Conservation (phyloP, 1,139 yeast genomes). For the Saccharomyces hybrid region DNA sequence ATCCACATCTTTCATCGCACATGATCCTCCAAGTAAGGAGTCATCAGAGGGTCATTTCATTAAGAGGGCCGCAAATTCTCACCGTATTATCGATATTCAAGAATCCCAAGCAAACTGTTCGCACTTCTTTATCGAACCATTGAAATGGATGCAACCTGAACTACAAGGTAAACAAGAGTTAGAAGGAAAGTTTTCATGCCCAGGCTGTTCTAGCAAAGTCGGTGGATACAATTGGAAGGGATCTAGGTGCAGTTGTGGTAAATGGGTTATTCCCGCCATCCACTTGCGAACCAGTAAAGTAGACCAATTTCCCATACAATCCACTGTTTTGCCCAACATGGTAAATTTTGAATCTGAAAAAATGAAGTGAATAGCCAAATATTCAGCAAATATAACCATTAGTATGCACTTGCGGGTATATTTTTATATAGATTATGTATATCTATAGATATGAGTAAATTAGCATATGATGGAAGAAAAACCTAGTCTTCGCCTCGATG, state of each 20-base stretch:
- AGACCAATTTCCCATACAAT: conserved; percentile 45
- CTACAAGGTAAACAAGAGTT: conserved; percentile 52
- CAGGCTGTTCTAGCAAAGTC: conserved; percentile 71
- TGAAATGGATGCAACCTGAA: conserved; percentile 84
- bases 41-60: conserved; percentile 58
- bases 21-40: conserved; percentile 51
- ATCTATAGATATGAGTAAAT: no score
- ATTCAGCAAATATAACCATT: not conserved
- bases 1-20: conserved; percentile 47
- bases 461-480: no score
- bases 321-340: conserved; percentile 23
- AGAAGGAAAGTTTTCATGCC: conserved; percentile 83
- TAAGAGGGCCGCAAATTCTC: conserved; percentile 53
- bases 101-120: conserved; percentile 60
- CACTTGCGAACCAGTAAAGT: conserved; percentile 75
- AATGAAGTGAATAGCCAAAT: not conserved
- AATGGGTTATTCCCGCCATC: conserved; percentile 92
- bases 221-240: conserved; percentile 97
- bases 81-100: conserved; percentile 48
- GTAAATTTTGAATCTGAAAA: conserved; percentile 17
- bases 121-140: conserved; percentile 82
- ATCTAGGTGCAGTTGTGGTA: conserved; percentile 86
- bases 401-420: no score
- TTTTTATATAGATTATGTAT: no score
- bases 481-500: not conserved